These are phyloP conservation scores for Poa pratensis DNA, from an alignment of 176 grass and related monocot genomes.

Conservation along the genomic window DNA sequence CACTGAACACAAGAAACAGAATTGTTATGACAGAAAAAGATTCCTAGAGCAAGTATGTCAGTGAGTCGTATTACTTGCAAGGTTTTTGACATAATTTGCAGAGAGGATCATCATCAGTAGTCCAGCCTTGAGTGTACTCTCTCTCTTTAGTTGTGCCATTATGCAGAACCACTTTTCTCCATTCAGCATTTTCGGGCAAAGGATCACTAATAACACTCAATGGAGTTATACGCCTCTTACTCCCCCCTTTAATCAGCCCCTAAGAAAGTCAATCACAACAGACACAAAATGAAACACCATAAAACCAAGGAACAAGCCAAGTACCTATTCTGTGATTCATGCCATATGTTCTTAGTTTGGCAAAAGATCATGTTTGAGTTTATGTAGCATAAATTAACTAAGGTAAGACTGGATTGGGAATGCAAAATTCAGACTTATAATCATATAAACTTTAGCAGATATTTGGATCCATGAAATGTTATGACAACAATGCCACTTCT, in stretches of 20 bases:
- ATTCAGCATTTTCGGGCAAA: conserved; percentile 91
- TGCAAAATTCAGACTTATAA: conserved; percentile 13
- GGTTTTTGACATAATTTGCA: conserved; percentile 89
- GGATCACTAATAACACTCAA: conserved; percentile 65
- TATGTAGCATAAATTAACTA: background rate
- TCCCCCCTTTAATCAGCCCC: conserved; percentile 94
- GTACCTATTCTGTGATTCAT: conserved; percentile 21
- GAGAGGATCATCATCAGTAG: conserved; percentile 67
- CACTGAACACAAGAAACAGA: conserved; percentile 50
- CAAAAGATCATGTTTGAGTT: background rate
- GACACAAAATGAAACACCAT: background rate
- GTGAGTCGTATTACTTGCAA: conserved; percentile 67
- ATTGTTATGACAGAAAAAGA: conserved; percentile 20
- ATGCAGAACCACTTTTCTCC: conserved; percentile 74
- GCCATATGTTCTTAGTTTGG: conserved; percentile 14
- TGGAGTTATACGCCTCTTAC: conserved; percentile 72
- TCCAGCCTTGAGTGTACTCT: conserved; percentile 85
- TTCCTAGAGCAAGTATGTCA: conserved; percentile 28
- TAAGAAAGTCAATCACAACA: conserved; percentile 37
- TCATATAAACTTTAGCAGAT: background rate
- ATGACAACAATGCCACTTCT: background rate
- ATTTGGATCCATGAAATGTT: conserved; percentile 8
- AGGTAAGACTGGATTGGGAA: conserved; percentile 9
- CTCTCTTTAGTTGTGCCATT: conserved; percentile 60
- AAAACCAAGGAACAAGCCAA: conserved; percentile 25